A percentile compares a stretch with the other conserved stretches of the same genome.
phyloP scores from a whole-genome alignment of 202 grass and related monocot species.

The Zoysia matrella region DNA sequence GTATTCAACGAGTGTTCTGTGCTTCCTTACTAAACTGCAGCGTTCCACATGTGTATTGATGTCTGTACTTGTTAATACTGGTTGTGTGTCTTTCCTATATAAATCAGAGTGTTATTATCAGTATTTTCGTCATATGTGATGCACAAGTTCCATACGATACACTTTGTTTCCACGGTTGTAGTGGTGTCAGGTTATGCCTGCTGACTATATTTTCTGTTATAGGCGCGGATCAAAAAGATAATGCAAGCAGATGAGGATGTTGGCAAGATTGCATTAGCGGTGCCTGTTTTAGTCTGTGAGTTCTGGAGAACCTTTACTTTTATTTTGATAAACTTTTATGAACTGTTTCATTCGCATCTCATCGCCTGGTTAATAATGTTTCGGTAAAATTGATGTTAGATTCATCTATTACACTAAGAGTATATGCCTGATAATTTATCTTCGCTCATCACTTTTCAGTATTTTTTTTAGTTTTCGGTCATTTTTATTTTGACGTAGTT shows the following conservation, averaged over 20 bases:
- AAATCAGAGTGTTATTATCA: too few relatives aligned
- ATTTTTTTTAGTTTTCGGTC: conserved; percentile 5
- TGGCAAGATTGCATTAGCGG: conserved; percentile 93
- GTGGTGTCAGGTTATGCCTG: not conserved
- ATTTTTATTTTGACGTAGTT: conserved; percentile 6
- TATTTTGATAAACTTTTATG: conserved; percentile 14
- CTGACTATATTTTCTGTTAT: conserved; percentile 38
- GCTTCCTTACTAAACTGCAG: too few relatives aligned
- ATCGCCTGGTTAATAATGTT: not conserved
- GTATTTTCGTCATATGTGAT: too few relatives aligned
- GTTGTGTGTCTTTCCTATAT: too few relatives aligned
- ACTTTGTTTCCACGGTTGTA: not conserved
- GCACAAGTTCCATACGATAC: not conserved
- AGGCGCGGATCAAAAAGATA: conserved; percentile 98
- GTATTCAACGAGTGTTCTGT: too few relatives aligned
- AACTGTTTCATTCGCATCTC: not conserved
- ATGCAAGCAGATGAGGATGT: conserved; percentile 99
- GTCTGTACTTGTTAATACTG: too few relatives aligned
- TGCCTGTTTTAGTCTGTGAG: conserved; percentile 99
- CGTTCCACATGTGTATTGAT: too few relatives aligned
- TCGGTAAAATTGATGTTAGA: not conserved
- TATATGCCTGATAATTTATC: not conserved
- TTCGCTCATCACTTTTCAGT: conserved; percentile 30
- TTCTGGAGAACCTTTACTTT: conserved; percentile 25
- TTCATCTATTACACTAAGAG: not conserved